Conservation (phyloP, 768 basidiomycete species). For the Strobilomyces dryophilus region DNA sequence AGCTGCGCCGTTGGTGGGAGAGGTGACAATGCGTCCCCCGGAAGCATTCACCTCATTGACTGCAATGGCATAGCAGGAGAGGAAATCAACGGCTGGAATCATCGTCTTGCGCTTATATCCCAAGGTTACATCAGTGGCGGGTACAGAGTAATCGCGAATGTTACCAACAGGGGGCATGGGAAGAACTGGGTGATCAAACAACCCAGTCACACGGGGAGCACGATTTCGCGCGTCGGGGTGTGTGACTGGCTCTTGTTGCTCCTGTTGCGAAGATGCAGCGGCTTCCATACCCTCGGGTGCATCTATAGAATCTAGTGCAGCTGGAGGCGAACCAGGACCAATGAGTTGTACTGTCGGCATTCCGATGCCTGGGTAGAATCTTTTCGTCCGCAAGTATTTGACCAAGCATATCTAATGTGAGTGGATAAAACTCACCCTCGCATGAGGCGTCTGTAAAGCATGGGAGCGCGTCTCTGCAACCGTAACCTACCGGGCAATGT, state of each 20-base stretch:
- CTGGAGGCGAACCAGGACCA: slow-evolving; percentile 22
- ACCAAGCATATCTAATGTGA: background rate
- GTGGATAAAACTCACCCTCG: slow-evolving; percentile 52
- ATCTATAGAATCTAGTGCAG: slow-evolving; percentile 19
- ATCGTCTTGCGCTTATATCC: slow-evolving; percentile 65
- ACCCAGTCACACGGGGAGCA: slow-evolving; percentile 56
- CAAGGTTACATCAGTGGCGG: background rate
- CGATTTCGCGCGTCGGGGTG: slow-evolving; percentile 14
- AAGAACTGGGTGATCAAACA: slow-evolving; percentile 72
- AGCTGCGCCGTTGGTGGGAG: slow-evolving; percentile 90
- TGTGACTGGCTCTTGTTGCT: slow-evolving; percentile 2
- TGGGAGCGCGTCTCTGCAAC: slow-evolving; percentile 79
- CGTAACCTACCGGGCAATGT: slow-evolving; percentile 84
- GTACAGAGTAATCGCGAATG: background rate
- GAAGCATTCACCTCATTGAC: slow-evolving; percentile 94
- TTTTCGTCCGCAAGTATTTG: slow-evolving; percentile 26
- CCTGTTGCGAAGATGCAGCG: background rate
- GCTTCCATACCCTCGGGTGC: slow-evolving; percentile 14
- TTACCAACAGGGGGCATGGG: slow-evolving; percentile 76
- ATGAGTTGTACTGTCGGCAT: slow-evolving; percentile 36
- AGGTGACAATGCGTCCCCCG: slow-evolving; percentile 92
- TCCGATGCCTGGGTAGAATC: slow-evolving; percentile 51
- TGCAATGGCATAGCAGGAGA: slow-evolving; percentile 91
- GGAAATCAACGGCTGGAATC: slow-evolving; percentile 90
- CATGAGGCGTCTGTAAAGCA: slow-evolving; percentile 88